These are phyloP conservation scores for Cladophialophora exuberans DNA, from an alignment of 2,329 filamentous ascomycete genomes.

Conservation along the genomic window DNA sequence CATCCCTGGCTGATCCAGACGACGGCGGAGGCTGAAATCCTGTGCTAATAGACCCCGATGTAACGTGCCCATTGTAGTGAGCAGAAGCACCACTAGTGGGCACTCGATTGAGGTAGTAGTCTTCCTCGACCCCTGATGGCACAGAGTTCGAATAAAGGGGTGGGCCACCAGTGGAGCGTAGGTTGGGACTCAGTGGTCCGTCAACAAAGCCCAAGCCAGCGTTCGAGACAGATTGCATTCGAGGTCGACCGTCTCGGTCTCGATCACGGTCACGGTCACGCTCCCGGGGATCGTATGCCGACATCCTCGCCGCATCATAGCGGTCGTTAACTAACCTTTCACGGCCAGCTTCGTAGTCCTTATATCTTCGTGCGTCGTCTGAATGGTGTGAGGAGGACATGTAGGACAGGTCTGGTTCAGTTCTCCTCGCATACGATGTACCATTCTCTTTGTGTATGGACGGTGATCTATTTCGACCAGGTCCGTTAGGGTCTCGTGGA, in stretches of 20 bases:
- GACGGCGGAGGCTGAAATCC: constrained; percentile 23
- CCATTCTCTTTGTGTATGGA: constrained; percentile 26
- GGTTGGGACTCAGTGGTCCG: constrained; percentile 9
- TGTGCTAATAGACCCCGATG: constrained; percentile 22
- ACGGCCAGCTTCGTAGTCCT: constrained; percentile 27
- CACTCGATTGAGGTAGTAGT: constrained; percentile 27
- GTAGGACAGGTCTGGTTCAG: constrained; percentile 22
- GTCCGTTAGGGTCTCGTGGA: constrained; percentile 25
- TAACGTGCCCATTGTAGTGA: constrained; percentile 13
- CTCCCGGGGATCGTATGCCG: constrained; percentile 28
- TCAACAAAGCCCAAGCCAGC: constrained; percentile 16
- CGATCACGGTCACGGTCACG: constrained; percentile 27
- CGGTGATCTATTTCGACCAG: constrained; percentile 25
- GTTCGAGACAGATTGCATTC: constrained; percentile 26
- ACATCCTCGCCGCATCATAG: constrained; percentile 30
- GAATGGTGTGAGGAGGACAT: constrained; percentile 20
- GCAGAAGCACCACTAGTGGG: constrained; percentile 3
- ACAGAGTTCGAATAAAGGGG: constrained; percentile 2
- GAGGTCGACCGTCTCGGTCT: constrained; percentile 23
- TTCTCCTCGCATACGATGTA: constrained; percentile 11
- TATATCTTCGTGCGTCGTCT: constrained; percentile 25
- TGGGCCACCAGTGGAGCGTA: not conserved
- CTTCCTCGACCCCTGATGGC: constrained; percentile 21
- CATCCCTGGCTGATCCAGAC: constrained; percentile 6
- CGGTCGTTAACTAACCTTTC: constrained; percentile 29